Conservation (phyloP, 2,329 filamentous ascomycete genomes). For the Colletotrichum simmondsii region DNA sequence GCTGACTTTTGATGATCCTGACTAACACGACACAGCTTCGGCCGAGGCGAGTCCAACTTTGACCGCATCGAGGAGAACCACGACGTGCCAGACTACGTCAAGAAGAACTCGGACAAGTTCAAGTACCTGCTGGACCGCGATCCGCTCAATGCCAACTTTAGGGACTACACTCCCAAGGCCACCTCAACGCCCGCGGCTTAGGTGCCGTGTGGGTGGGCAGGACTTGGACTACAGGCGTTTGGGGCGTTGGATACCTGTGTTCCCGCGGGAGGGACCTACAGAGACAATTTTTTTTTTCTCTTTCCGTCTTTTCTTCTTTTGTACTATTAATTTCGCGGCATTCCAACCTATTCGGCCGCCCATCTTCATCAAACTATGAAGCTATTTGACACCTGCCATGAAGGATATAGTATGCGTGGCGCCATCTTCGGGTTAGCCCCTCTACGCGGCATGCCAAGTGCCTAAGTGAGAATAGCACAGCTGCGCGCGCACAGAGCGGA, state of each 20-base stretch:
- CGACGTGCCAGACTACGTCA: constrained; percentile 55
- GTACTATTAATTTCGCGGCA: not conserved
- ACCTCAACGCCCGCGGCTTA: not conserved
- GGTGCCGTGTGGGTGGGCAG: not conserved
- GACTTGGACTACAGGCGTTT: not conserved
- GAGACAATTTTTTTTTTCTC: not conserved
- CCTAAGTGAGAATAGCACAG: too few relatives aligned
- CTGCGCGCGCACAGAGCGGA: too few relatives aligned
- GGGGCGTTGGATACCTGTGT: not conserved
- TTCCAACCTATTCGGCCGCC: not conserved
- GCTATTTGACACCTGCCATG: not conserved
- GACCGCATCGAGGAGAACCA: constrained; percentile 48
- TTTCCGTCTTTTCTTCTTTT: not conserved
- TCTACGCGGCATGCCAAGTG: not conserved
- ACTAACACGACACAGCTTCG: constrained; percentile 34
- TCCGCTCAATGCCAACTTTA: constrained; percentile 49
- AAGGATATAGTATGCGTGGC: too few relatives aligned
- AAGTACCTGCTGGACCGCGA: constrained; percentile 52
- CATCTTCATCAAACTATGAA: not conserved
- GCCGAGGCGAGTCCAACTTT: constrained; percentile 32
- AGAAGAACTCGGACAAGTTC: constrained; percentile 44
- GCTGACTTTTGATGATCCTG: constrained; percentile 38
- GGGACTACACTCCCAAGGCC: constrained; percentile 38
- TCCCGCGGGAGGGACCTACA: too few relatives aligned
- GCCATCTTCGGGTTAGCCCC: not conserved